These are phyloP conservation scores for Monosporascus ibericus DNA, from an alignment of 2,329 filamentous ascomycete species.

Conservation along the genomic window DNA sequence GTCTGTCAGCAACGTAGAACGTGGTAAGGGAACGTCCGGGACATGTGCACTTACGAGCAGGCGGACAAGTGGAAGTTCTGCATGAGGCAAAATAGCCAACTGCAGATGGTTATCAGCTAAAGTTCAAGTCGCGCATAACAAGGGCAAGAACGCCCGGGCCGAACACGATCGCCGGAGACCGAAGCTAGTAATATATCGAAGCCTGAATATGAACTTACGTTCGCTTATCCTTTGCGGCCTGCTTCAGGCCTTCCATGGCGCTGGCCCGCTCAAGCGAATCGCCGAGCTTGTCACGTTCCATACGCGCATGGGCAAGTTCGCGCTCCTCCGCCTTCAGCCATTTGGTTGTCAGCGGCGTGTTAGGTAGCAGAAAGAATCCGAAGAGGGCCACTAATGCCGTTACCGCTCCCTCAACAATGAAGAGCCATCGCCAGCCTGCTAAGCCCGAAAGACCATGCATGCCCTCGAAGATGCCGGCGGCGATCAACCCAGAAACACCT, in stretches of 20 bases:
- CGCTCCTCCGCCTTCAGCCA: conserved; percentile 42
- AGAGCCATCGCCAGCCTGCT: conserved; percentile 42
- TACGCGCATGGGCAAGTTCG: conserved; percentile 39
- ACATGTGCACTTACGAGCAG: conserved; percentile 13
- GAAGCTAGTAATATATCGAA: too few relatives aligned
- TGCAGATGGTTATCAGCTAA: too few relatives aligned
- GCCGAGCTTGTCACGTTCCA: conserved; percentile 45
- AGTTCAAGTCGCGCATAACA: too few relatives aligned
- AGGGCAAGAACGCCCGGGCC: too few relatives aligned
- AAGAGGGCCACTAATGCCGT: conserved; percentile 55
- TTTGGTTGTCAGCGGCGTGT: conserved; percentile 32
- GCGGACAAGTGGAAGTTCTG: conserved; percentile 50
- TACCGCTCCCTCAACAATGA: conserved; percentile 51
- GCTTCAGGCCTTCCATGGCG: conserved; percentile 40
- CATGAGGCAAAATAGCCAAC: conserved; percentile 48
- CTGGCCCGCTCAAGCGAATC: conserved; percentile 32
- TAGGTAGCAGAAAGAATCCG: conserved; percentile 50
- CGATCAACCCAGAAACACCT: conserved; percentile 52
- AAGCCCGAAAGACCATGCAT: conserved; percentile 48
- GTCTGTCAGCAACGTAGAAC: too few relatives aligned
- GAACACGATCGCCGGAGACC: too few relatives aligned
- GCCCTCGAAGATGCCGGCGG: conserved; percentile 47
- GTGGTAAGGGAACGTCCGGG: too few relatives aligned
- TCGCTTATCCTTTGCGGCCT: conserved; percentile 42
- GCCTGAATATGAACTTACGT: conserved; percentile 16